These are phyloP conservation scores for Clarireedia paspali DNA, from an alignment of 2,329 filamentous ascomycete genomes.

Conservation along the genomic window DNA sequence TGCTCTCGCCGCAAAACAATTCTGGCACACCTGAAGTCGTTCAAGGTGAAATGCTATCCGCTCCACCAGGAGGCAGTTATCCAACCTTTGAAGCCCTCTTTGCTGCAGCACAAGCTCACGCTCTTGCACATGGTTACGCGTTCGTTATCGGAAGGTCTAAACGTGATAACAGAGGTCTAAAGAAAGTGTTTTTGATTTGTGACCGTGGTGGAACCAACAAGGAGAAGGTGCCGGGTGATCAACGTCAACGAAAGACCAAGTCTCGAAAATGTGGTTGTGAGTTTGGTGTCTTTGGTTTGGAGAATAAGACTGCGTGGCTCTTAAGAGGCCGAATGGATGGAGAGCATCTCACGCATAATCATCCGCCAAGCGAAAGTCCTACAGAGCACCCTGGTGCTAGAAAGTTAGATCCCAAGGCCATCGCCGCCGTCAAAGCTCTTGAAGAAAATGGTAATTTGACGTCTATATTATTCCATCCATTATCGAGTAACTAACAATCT, in stretches of 20 bases:
- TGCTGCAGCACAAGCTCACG: constrained; percentile 56
- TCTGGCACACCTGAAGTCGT: constrained; percentile 14
- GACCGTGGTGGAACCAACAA: constrained; percentile 61
- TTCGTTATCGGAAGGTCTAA: constrained; percentile 62
- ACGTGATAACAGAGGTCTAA: constrained; percentile 54
- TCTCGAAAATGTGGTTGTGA: constrained; percentile 63
- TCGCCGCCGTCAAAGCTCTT: constrained; percentile 57
- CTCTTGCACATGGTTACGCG: constrained; percentile 59
- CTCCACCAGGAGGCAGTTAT: constrained; percentile 55
- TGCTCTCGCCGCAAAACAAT: constrained; percentile 11
- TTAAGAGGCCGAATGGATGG: constrained; percentile 55
- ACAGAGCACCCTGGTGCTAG: constrained; percentile 58
- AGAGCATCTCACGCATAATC: constrained; percentile 53
- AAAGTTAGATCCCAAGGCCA: constrained; percentile 60
- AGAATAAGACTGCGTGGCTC: constrained; percentile 60
- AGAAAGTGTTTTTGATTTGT: constrained; percentile 61
- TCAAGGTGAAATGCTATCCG: constrained; percentile 26
- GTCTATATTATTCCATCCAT: neutral
- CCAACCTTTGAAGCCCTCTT: constrained; percentile 58
- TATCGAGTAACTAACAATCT: constrained; percentile 26
- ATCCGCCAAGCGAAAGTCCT: constrained; percentile 58
- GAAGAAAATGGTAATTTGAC: constrained; percentile 53
- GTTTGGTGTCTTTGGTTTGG: constrained; percentile 63
- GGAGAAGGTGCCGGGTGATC: constrained; percentile 29
- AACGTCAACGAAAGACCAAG: constrained; percentile 51